Evolutionary conservation across 2,329 filamentous ascomycete genomes (phyloP).

Genomic region (Pseudocercospora fuligena): DNA sequence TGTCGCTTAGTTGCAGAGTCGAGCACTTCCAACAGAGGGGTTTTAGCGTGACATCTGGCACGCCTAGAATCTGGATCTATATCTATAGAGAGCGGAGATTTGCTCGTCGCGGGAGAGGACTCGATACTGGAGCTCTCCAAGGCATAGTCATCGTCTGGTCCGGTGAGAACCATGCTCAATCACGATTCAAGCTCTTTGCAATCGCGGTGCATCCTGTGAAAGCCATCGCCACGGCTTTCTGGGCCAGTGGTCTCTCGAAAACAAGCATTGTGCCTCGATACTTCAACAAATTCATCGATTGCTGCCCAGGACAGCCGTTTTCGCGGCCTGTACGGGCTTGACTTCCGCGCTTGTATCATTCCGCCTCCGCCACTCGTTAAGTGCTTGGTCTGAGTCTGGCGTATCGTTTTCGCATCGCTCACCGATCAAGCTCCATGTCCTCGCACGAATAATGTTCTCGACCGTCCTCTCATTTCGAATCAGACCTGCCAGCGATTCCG

Average conservation of each 20-base stretch:
- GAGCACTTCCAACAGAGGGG: not conserved
- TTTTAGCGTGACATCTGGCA: not conserved
- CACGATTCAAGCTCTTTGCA: not conserved
- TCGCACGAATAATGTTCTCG: slow-evolving; percentile 76
- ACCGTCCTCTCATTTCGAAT: slow-evolving; percentile 76
- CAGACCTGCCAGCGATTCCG: slow-evolving; percentile 75
- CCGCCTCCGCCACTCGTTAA: slow-evolving; percentile 64
- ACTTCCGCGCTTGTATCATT: slow-evolving; percentile 9
- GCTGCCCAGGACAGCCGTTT: not conserved
- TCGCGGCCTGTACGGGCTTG: not conserved
- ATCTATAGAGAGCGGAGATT: not conserved
- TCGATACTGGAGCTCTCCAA: not conserved
- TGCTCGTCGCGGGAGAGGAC: not conserved
- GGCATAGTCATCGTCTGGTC: not conserved
- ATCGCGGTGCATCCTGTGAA: not conserved
- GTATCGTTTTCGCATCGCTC: slow-evolving; percentile 71
- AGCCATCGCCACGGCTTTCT: not conserved
- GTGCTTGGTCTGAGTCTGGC: slow-evolving; percentile 66
- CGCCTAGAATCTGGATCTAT: not conserved
- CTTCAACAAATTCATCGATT: not conserved
- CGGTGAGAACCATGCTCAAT: not conserved
- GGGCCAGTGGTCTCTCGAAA: too few species aligned
- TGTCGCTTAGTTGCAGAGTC: not conserved
- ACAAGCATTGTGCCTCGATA: not conserved
- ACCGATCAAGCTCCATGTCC: slow-evolving; percentile 79